Conservation (phyloP, 2,329 filamentous ascomycete species). For the Massarina eburnea region DNA sequence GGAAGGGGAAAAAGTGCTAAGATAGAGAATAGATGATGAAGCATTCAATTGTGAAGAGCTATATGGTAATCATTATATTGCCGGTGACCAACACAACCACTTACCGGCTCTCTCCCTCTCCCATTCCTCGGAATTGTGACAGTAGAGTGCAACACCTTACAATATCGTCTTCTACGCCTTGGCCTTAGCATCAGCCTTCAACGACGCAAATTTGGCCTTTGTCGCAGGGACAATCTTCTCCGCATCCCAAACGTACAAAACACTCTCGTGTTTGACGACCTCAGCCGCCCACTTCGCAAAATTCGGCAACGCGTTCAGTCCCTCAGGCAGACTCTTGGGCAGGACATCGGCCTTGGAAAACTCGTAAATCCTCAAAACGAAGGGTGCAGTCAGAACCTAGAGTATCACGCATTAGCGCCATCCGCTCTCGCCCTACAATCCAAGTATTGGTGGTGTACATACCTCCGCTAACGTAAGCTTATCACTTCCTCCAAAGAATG, state of each 20-base stretch:
- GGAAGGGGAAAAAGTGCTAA: too few relatives aligned
- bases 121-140: too few relatives aligned
- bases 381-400: constrained; percentile 67
- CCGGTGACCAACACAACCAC: too few relatives aligned
- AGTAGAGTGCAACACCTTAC: too few relatives aligned
- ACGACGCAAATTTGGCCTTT: constrained; percentile 23
- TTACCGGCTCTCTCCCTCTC: too few relatives aligned
- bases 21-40: too few relatives aligned
- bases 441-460: too few relatives aligned
- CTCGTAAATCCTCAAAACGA: constrained; percentile 62
- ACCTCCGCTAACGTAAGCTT: constrained; percentile 74
- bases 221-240: constrained; percentile 20
- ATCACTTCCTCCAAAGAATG: constrained; percentile 51
- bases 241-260: constrained; percentile 51
- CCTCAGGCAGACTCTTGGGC: constrained; percentile 51
- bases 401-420: too few relatives aligned
- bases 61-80: too few relatives aligned
- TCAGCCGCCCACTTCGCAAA: constrained; percentile 69
- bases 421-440: too few relatives aligned
- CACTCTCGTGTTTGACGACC: constrained; percentile 64
- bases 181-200: constrained; percentile 28
- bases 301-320: constrained; percentile 61
- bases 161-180: too few relatives aligned
- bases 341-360: constrained; percentile 58
- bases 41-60: too few relatives aligned